Percentiles rank a stretch among this genome's conserved stretches.
Evolutionary conservation across 352 stramenopile species (phyloP).

Genomic region (Phytophthora quininea): DNA sequence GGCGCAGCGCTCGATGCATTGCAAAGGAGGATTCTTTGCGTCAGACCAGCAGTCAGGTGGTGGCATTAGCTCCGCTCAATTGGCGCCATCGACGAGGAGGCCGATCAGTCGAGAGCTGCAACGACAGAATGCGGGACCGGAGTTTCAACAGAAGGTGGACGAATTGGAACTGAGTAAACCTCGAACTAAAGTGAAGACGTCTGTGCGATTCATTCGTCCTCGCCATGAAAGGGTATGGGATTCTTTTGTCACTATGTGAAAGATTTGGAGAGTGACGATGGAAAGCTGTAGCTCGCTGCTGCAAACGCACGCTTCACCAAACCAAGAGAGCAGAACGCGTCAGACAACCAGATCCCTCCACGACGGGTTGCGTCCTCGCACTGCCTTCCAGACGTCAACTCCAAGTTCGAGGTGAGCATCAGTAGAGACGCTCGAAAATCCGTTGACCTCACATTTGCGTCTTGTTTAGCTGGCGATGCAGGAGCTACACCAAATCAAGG

Average conservation of each 20-base stretch:
- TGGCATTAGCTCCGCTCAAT: neutral
- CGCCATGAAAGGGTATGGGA: slow-evolving; percentile 22
- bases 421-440: neutral
- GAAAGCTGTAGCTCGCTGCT: slow-evolving; percentile 1
- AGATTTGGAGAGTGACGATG: neutral
- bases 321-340: neutral
- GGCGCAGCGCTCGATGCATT: slow-evolving; percentile 59
- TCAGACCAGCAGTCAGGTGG: slow-evolving; percentile 13
- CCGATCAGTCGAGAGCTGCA: slow-evolving; percentile 1
- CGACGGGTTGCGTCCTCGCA: neutral
- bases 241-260: neutral
- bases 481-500: slow-evolving; percentile 56
- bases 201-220: slow-evolving; percentile 16
- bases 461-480: slow-evolving; percentile 48
- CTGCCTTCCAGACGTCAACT: slow-evolving; percentile 38
- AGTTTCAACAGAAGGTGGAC: neutral
- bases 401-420: slow-evolving; percentile 49
- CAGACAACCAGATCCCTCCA: neutral
- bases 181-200: neutral
- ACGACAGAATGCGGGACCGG: neutral
- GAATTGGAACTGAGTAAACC: neutral
- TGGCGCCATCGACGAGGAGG: neutral
- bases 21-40: slow-evolving; percentile 61
- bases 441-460: neutral
- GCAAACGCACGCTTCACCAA: neutral